These are phyloP conservation scores for Picea sitchensis DNA, from an alignment of 75 land plant genomes.

Conservation along the genomic window DNA sequence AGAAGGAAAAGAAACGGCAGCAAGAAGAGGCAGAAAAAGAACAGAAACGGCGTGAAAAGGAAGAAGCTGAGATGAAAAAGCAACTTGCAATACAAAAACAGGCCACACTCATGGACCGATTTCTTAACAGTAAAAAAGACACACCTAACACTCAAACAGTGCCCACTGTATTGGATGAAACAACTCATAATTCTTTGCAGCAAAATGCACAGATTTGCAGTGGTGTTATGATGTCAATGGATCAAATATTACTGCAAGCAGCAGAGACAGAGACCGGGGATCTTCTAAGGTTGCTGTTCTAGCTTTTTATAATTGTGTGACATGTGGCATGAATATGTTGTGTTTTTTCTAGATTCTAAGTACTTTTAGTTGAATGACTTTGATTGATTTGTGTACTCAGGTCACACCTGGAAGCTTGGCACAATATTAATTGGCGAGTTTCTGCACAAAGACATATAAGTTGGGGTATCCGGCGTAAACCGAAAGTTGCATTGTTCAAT, in stretches of 20 bases:
- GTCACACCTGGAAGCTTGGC: constrained; percentile 46
- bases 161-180: background rate
- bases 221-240: constrained; percentile 43
- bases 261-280: constrained; percentile 15
- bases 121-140: constrained; percentile 42
- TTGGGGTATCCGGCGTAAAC: constrained; percentile 78
- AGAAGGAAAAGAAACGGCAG: constrained; percentile 54
- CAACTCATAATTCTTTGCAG: constrained; percentile 11
- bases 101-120: constrained; percentile 82
- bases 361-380: background rate
- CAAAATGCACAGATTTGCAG: constrained; percentile 18
- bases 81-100: constrained; percentile 67
- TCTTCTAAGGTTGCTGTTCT: constrained; percentile 27
- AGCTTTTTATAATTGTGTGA: background rate
- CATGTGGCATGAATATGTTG: background rate
- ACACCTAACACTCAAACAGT: constrained; percentile 13
- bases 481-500: constrained; percentile 52
- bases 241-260: constrained; percentile 24
- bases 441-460: constrained; percentile 17
- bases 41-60: constrained; percentile 62
- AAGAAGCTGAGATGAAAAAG: constrained; percentile 66
- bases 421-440: constrained; percentile 8
- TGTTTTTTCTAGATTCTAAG: background rate
- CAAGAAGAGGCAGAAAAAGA: constrained; percentile 81
- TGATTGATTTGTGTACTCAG: constrained; percentile 22